These are phyloP conservation scores for Aspergillus diversus DNA, from an alignment of 495 filamentous ascomycete species.

Conservation along the genomic window DNA sequence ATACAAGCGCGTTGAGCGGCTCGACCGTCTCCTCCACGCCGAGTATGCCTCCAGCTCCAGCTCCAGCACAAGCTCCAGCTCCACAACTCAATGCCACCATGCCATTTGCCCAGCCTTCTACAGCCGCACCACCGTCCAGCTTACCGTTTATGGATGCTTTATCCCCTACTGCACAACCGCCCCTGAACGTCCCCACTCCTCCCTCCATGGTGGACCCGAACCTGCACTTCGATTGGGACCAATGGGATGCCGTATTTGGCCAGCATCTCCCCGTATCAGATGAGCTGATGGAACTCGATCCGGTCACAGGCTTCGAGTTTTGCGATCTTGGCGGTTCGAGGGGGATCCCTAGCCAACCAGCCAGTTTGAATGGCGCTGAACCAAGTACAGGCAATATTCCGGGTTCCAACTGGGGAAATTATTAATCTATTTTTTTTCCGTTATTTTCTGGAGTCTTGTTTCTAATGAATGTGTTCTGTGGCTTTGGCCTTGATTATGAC, in stretches of 20 bases:
- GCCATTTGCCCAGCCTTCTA: slow-evolving; percentile 12
- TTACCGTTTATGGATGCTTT: slow-evolving; percentile 31
- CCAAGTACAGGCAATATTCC: slow-evolving; percentile 8
- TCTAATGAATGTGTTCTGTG: not conserved
- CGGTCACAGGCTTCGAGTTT: slow-evolving; percentile 44
- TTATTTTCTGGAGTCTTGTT: not conserved
- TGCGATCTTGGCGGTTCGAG: slow-evolving; percentile 31
- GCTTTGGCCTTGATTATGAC: not conserved
- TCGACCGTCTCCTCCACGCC: slow-evolving; percentile 14
- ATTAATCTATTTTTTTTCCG: slow-evolving; percentile 14
- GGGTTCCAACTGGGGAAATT: slow-evolving; percentile 22
- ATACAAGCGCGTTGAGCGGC: slow-evolving; percentile 16
- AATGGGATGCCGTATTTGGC: slow-evolving; percentile 56
- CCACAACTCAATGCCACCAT: slow-evolving; percentile 8
- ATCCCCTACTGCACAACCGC: slow-evolving; percentile 26
- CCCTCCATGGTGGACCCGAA: slow-evolving; percentile 52
- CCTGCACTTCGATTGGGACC: slow-evolving; percentile 54
- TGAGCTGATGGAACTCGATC: slow-evolving; percentile 51
- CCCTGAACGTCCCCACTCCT: slow-evolving; percentile 38
- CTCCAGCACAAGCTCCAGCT: not conserved
- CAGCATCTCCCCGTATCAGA: slow-evolving; percentile 52
- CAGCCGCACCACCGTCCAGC: slow-evolving; percentile 13
- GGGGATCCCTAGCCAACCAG: slow-evolving; percentile 9
- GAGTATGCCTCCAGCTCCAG: not conserved
- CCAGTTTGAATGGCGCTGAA: slow-evolving; percentile 16